phyloP scores from a whole-genome alignment of 345 rosid genomes.

The thale cress (Arabidopsis thaliana) region DNA sequence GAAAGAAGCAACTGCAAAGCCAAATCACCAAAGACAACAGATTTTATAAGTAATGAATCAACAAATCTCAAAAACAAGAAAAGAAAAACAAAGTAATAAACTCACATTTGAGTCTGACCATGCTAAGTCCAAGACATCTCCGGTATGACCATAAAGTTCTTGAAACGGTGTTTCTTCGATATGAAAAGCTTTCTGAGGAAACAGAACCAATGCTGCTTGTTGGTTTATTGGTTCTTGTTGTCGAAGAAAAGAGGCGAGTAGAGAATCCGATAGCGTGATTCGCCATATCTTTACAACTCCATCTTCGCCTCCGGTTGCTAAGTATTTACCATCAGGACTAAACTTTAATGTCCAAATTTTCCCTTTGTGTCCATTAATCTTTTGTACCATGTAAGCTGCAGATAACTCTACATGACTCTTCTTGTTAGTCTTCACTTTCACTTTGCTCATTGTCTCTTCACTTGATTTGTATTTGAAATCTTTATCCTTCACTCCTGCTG shows the following conservation, averaged over 20 bases:
- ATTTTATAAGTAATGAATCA: slow-evolving; percentile 3
- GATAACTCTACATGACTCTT: slow-evolving; percentile 75
- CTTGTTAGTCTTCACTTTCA: slow-evolving; percentile 64
- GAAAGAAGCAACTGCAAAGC: slow-evolving; percentile 72
- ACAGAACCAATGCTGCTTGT: slow-evolving; percentile 56
- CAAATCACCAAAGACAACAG: background rate
- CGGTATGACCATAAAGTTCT: slow-evolving; percentile 69
- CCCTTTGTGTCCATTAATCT: slow-evolving; percentile 80
- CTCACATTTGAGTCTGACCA: slow-evolving; percentile 93
- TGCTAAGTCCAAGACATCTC: slow-evolving; percentile 77
- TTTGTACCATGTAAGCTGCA: slow-evolving; percentile 61
- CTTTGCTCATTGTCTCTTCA: slow-evolving; percentile 40
- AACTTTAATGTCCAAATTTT: slow-evolving; percentile 77
- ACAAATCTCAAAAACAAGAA: background rate
- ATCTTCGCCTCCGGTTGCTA: slow-evolving; percentile 92
- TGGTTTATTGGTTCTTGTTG: slow-evolving; percentile 37
- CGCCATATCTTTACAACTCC: slow-evolving; percentile 79
- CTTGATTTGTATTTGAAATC: slow-evolving; percentile 21
- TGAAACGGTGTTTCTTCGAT: slow-evolving; percentile 74
- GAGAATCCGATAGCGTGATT: slow-evolving; percentile 52
- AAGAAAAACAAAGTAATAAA: background rate
- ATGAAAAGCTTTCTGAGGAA: slow-evolving; percentile 71
- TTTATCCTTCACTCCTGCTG: slow-evolving; percentile 8
- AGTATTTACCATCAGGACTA: slow-evolving; percentile 77
- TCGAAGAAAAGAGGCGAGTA: slow-evolving; percentile 42